Conservation (phyloP, 176 grass and related monocot species). For the Otatea glauca region DNA sequence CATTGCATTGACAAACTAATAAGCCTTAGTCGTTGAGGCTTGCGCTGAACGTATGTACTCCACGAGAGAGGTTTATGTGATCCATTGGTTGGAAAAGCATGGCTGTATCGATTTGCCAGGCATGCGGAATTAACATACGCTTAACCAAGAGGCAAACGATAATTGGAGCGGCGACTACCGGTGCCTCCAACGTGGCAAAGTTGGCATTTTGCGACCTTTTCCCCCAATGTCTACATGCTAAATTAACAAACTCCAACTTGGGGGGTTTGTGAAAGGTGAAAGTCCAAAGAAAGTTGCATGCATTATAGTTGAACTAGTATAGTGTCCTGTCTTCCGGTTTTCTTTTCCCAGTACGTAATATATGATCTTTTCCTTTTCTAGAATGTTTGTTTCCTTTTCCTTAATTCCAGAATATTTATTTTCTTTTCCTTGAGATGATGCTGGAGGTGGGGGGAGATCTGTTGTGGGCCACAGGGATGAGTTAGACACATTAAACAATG, state of each 20-base stretch:
- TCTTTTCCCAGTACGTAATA: too few relatives aligned
- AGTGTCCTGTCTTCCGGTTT: too few relatives aligned
- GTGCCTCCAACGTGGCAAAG: slow-evolving; percentile 52
- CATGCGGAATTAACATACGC: not conserved
- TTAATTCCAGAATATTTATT: too few relatives aligned
- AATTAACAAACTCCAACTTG: slow-evolving; percentile 31
- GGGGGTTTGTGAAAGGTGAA: slow-evolving; percentile 44
- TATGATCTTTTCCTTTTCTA: too few relatives aligned
- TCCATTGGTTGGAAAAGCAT: not conserved
- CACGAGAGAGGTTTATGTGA: not conserved
- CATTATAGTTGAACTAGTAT: slow-evolving; percentile 6
- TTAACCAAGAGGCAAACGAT: slow-evolving; percentile 21
- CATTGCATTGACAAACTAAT: too few relatives aligned
- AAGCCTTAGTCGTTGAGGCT: not conserved
- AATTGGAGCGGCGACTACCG: slow-evolving; percentile 26
- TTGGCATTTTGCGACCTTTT: slow-evolving; percentile 18
- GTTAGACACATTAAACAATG: too few relatives aligned
- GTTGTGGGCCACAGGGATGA: too few relatives aligned
- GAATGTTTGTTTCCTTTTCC: too few relatives aligned
- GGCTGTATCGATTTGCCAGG: not conserved
- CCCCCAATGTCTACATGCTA: not conserved
- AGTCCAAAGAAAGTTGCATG: slow-evolving; percentile 45
- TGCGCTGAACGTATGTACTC: not conserved
- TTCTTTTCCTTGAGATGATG: too few relatives aligned
- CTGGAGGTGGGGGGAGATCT: too few relatives aligned